phyloP scores from a whole-genome alignment of 805 yeast species.

The Alloascoidea africana region DNA sequence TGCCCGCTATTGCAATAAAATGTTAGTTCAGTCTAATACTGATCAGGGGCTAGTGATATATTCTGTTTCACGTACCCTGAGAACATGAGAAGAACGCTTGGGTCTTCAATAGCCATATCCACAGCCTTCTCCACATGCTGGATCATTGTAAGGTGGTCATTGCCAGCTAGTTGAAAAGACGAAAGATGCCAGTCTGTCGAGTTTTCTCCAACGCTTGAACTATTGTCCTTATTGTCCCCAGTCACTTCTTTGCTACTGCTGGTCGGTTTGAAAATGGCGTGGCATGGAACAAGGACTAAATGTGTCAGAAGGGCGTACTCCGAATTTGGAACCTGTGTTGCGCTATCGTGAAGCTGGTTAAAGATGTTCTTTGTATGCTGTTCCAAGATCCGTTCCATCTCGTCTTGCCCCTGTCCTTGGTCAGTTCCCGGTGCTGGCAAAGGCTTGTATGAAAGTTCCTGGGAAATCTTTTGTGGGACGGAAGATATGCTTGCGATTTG shows the following conservation, averaged over 20 bases:
- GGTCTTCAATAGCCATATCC: conserved; percentile 13
- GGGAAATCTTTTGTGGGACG: no score
- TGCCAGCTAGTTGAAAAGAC: not conserved
- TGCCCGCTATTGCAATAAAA: not conserved
- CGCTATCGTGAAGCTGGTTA: conserved; percentile 1
- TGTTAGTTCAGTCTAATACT: no score
- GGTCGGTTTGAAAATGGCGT: not conserved
- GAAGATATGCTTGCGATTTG: no score
- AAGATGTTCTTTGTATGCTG: no score
- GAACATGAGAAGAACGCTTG: not conserved
- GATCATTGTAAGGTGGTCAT: not conserved
- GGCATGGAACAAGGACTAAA: conserved; percentile 1
- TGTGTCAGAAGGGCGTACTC: not conserved
- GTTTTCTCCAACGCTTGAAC: not conserved
- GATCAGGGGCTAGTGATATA: no score
- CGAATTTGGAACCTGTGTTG: not conserved
- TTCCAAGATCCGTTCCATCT: no score
- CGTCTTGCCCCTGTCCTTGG: no score
- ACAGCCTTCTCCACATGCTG: conserved; percentile 10
- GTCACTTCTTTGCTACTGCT: no score
- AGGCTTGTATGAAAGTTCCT: no score
- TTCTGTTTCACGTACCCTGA: not conserved
- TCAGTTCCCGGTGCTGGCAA: no score
- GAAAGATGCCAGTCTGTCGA: not conserved
- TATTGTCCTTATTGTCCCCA: no score